Base-by-base conservation (phyloP, 176 grass and related monocot species). In the Oryza officinalis region DNA sequence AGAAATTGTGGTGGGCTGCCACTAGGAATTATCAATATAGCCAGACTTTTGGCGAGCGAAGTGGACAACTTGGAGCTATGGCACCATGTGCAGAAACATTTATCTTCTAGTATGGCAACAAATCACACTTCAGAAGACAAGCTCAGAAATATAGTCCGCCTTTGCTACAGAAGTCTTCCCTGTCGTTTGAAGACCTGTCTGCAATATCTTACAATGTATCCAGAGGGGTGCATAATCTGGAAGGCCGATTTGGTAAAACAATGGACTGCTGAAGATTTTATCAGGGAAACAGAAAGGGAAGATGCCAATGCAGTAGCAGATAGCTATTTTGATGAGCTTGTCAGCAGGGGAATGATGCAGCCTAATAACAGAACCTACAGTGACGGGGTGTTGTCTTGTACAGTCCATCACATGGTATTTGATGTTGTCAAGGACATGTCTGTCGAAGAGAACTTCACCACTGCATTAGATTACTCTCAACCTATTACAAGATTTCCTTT, bases 221-320 rank as follows among this genome's bases (percentile, higher is more conserved):
- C 63, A 0, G 77, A 79, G 26, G 77, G 38, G 2, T 67, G 13
- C 35, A 66, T 15, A 66, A 67, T 67, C 0, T 41, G 8, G 35
- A 79, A 43, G 25, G 41, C 17, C 12, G 22, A 79, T 66, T 44
- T 79, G 77, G 25, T 67, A 4, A 66, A 64, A 9, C 60, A 47
- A 20, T 79, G 77, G 77, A 47, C 31, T 67, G 77, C 77, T 8
- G 77, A 79, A 67, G 61, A 0, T 65, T 79, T 67, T 14, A 79
- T 49, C 15, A 5, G 12, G 45, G 76, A 15, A 9, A 27, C 9
- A 64, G 13, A 64, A 63, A 57, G 75, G 13, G 4, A 1, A 27
- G 59, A 63, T 2, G 17, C 11, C 14, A 3, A 0, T 9, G 57
- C 63, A 27, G 75, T 78, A 27, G 75, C 57, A 64, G 33, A 64